Evolutionary conservation across 371 early-diverging fungal genomes (phyloP).

Genomic region (Dichotomocladium elegans): DNA sequence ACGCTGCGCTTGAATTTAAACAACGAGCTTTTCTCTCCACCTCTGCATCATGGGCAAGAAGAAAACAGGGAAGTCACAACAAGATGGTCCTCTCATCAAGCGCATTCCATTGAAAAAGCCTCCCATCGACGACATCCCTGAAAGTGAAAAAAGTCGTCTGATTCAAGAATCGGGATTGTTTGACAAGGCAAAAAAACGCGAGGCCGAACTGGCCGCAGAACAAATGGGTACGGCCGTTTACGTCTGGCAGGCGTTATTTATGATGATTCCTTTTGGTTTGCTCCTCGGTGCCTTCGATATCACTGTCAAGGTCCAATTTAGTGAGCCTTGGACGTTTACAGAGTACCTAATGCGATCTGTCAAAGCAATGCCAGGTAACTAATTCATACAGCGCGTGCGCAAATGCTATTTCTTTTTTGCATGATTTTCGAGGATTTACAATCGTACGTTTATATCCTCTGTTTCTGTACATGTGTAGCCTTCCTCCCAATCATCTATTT

Average conservation of each 20-base stretch:
- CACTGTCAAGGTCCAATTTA: slow-evolving; percentile 54
- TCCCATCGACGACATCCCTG: slow-evolving; percentile 19
- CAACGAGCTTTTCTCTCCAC: background rate
- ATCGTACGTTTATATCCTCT: no score
- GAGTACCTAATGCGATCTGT: slow-evolving; percentile 29
- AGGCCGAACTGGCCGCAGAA: slow-evolving; percentile 19
- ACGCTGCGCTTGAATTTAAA: background rate
- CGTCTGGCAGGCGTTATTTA: slow-evolving; percentile 53
- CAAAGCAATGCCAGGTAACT: slow-evolving; percentile 53
- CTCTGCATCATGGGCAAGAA: slow-evolving; percentile 2
- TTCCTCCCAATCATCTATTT: slow-evolving; percentile 51
- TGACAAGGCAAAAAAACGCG: slow-evolving; percentile 37
- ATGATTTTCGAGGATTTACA: no score
- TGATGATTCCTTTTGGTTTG: slow-evolving; percentile 52
- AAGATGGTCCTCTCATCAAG: slow-evolving; percentile 28
- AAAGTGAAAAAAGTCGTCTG: slow-evolving; percentile 44
- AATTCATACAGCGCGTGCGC: background rate
- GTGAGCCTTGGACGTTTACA: slow-evolving; percentile 43
- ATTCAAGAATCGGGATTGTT: slow-evolving; percentile 50
- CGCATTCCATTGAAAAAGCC: slow-evolving; percentile 23
- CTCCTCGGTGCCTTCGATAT: slow-evolving; percentile 56
- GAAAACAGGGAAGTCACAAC: background rate
- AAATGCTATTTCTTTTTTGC: no score
- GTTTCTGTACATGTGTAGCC: no score
- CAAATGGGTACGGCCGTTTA: slow-evolving; percentile 35